Percentiles rank a stretch among this genome's conserved stretches.
These are phyloP conservation scores for Aspergillus vadensis DNA, from an alignment of 2,329 filamentous ascomycete genomes.

Conservation along the genomic window DNA sequence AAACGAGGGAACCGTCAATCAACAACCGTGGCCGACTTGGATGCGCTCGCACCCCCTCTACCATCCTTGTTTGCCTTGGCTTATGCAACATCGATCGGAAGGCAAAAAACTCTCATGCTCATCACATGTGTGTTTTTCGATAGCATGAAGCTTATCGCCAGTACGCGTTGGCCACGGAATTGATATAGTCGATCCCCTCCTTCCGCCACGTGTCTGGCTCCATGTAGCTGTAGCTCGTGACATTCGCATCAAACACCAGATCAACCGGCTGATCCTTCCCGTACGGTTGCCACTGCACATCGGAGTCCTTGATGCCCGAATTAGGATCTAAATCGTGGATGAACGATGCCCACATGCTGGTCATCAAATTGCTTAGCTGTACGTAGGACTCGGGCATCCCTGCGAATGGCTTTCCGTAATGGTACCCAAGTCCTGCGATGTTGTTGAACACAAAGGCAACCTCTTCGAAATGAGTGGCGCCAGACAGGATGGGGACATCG, in stretches of 20 bases:
- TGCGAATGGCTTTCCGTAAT: slow-evolving; percentile 38
- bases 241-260: slow-evolving; percentile 55
- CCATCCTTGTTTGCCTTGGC: not conserved
- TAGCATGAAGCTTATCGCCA: slow-evolving; percentile 21
- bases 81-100: not conserved
- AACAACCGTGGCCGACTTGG: not conserved
- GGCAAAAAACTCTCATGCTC: not conserved
- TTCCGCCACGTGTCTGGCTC: slow-evolving; percentile 51
- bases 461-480: slow-evolving; percentile 59
- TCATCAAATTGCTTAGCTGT: slow-evolving; percentile 52
- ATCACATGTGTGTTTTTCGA: not conserved
- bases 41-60: not conserved
- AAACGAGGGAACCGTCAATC: not conserved
- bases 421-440: slow-evolving; percentile 50
- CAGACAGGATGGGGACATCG: slow-evolving; percentile 46
- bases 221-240: slow-evolving; percentile 43
- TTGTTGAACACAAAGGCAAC: slow-evolving; percentile 60
- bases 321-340: slow-evolving; percentile 52
- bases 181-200: slow-evolving; percentile 35
- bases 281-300: slow-evolving; percentile 50
- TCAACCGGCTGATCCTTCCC: slow-evolving; percentile 45
- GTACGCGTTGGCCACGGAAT: slow-evolving; percentile 28
- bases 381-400: slow-evolving; percentile 46
- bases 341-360: slow-evolving; percentile 56
- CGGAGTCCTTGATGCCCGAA: slow-evolving; percentile 23